Conservation (phyloP, 305 asterid species). For the Fraxinus platypoda region DNA sequence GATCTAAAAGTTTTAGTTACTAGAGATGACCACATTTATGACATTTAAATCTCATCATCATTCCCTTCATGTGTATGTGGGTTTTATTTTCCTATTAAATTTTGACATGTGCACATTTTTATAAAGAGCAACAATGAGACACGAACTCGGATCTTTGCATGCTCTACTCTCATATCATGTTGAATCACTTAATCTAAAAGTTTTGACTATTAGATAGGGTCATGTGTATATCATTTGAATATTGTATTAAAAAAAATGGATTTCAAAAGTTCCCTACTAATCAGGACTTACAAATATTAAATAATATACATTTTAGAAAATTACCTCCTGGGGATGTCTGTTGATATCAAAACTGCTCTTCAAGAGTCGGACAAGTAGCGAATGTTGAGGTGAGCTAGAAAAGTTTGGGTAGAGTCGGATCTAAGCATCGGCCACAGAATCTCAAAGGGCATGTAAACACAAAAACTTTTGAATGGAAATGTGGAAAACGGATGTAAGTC, state of each 20-base stretch:
- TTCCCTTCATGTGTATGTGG: background rate
- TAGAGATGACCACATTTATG: background rate
- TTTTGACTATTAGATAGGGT: background rate
- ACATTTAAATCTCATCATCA: background rate
- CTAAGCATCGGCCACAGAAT: background rate
- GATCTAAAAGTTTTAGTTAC: background rate
- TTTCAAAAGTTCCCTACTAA: background rate
- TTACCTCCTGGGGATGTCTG: background rate
- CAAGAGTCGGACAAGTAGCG: background rate
- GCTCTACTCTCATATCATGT: background rate
- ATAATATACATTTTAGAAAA: background rate
- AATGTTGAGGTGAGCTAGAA: background rate
- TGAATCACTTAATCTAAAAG: background rate
- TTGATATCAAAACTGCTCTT: background rate
- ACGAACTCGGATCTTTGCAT: background rate
- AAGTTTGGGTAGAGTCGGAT: background rate
- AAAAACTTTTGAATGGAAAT: background rate
- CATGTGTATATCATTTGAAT: background rate
- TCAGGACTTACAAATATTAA: background rate
- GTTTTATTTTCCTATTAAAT: background rate
- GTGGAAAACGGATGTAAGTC: background rate
- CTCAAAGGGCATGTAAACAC: background rate
- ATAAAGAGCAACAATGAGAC: background rate
- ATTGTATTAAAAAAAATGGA: background rate
- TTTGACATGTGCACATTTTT: background rate